A percentile compares a stretch with the other conserved stretches of the same genome.
Evolutionary conservation across 306 rosid genomes (phyloP).

Genomic region (Trifolium dubium): DNA sequence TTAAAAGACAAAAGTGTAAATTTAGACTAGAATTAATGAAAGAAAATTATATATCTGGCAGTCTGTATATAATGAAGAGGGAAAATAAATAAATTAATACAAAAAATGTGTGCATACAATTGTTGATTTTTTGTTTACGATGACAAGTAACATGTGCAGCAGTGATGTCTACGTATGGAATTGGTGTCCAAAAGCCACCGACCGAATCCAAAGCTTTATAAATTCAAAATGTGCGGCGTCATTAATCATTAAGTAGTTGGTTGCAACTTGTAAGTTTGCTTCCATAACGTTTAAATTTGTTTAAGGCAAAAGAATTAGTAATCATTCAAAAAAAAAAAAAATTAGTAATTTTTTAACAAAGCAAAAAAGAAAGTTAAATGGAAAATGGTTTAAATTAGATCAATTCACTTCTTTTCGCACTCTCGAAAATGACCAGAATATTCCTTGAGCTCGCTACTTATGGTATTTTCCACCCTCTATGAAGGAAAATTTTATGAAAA

Average conservation of each 20-base stretch:
- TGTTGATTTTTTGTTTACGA: not conserved
- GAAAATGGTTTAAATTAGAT: too few relatives aligned
- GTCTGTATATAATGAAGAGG: too few relatives aligned
- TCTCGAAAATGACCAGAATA: too few relatives aligned
- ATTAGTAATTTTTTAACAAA: not conserved
- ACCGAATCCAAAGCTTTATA: conserved; percentile 1
- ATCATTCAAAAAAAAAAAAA: too few relatives aligned
- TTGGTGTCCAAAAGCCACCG: not conserved
- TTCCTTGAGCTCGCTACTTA: too few relatives aligned
- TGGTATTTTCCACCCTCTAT: too few relatives aligned
- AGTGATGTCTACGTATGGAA: conserved; percentile 29
- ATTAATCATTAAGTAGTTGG: not conserved
- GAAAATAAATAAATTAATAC: not conserved
- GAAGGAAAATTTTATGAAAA: too few relatives aligned
- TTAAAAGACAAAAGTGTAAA: too few relatives aligned
- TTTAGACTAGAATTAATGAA: too few relatives aligned
- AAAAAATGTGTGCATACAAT: not conserved
- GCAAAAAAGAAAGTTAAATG: not conserved
- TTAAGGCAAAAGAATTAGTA: not conserved
- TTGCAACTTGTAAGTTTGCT: not conserved
- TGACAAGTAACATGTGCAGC: conserved; percentile 17
- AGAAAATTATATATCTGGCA: too few relatives aligned
- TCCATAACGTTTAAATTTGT: not conserved
- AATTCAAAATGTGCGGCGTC: conserved; percentile 31
- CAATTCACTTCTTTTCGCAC: too few relatives aligned